Base-by-base conservation (phyloP, 1,139 yeast species). In the Trichomonascaceae sp. region DNA sequence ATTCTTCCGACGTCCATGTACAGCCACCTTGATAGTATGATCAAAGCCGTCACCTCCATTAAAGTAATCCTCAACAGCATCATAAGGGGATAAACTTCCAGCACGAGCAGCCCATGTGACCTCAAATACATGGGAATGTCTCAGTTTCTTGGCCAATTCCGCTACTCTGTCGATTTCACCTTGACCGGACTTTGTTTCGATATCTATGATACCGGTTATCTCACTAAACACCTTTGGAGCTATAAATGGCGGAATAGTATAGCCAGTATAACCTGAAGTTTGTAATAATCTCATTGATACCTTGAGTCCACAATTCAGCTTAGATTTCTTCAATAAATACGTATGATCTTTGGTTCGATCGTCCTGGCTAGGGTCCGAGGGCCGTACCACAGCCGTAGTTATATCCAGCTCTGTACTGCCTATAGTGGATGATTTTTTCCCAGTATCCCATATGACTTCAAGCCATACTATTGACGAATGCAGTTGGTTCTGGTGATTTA, bases 81-180 rank as follows among this genome's bases (percentile, higher is more conserved):
- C 85, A 50, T 80, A 79, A 0, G 96, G 95, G 10, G 85, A 76
- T 57, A 78, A 81, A 59, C 86, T 93, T 51, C 87, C 82, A 15
- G 89, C 84, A 55, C 85, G 80, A 1, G 84, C 82, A 62, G 86
- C 90, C 96, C 96, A 89, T 0, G 87, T 79, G 43, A 86, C 76
- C 55, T 85, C 84, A 63, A 48, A 48, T 1, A 44, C 17, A 15
- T 24, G 38, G 15, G 27, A 38, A 24, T 44, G 46, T 32, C 56
- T 56, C 22, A 57, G 57, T 48, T 57, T 51, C 45, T 57, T 52
- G 27, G 68, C 66, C 9, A 48, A 13, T 45, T 48, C 45, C 22
- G 45, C 45, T 17, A 48, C 45, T 15, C 43, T 22, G 20, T 48
- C 50, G 20, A 48, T 15, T 13, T 48, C 43, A 12, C 22, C 38